A percentile compares a stretch with the other conserved stretches of the same genome.
Evolutionary conservation across 2,329 filamentous ascomycete species (phyloP).

Genomic region (Ceratocystis cubensis): DNA sequence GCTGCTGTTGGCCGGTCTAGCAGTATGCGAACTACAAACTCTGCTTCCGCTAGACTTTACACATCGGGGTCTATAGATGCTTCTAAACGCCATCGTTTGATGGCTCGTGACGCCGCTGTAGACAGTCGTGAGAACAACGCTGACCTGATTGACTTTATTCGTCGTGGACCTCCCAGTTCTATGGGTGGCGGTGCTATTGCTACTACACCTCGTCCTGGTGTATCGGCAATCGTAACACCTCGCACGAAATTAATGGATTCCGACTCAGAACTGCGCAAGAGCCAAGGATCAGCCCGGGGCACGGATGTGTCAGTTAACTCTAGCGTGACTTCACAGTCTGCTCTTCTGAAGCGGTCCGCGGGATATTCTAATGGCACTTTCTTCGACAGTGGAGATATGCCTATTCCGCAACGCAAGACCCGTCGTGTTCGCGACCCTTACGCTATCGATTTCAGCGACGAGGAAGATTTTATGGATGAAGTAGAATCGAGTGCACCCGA

Average conservation of each 20-base stretch:
- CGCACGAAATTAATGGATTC: constrained; percentile 17
- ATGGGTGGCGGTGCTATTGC: constrained; percentile 57
- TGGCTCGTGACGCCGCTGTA: constrained; percentile 59
- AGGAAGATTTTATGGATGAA: constrained; percentile 45
- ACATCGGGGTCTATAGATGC: constrained; percentile 22
- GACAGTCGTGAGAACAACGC: constrained; percentile 56
- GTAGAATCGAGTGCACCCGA: constrained; percentile 34
- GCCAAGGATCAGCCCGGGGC: constrained; percentile 43
- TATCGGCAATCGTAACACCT: neutral
- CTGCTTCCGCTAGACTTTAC: constrained; percentile 26
- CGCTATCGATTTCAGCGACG: constrained; percentile 71
- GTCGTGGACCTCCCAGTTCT: constrained; percentile 60
- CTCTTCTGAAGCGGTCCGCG: constrained; percentile 42
- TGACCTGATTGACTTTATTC: constrained; percentile 91
- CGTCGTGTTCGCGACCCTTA: constrained; percentile 78
- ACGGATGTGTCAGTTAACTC: constrained; percentile 50
- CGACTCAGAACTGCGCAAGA: constrained; percentile 37
- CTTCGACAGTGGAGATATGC: constrained; percentile 40
- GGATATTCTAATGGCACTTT: constrained; percentile 28
- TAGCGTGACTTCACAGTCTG: constrained; percentile 62
- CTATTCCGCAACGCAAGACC: constrained; percentile 59
- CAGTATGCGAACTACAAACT: constrained; percentile 32
- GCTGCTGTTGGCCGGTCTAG: constrained; percentile 28
- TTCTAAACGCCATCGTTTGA: constrained; percentile 42
- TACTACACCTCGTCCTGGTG: constrained; percentile 59